phyloP scores from a whole-genome alignment of 2,329 filamentous ascomycete genomes.

The Diaporthe sp. region DNA sequence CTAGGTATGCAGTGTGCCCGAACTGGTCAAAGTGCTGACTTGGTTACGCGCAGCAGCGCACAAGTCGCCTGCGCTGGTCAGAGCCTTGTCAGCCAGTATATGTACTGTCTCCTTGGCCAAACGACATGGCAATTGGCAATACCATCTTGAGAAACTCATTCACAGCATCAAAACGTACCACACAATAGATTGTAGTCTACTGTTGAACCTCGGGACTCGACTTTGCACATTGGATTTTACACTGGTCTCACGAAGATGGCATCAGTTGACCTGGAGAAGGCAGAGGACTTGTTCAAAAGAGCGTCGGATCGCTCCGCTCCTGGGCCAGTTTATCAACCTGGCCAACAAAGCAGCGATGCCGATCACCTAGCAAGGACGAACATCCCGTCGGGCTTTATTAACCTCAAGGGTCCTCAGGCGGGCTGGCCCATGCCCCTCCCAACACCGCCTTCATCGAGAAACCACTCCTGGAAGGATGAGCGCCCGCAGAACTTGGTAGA shows the following conservation, averaged over 20 bases:
- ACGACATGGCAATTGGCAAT: too few relatives aligned
- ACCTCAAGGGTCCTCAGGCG: neutral
- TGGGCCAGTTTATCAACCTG: neutral
- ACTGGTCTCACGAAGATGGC: neutral
- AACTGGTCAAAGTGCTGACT: neutral
- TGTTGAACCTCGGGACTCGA: neutral
- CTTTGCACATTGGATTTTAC: neutral
- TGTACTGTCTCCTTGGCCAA: neutral
- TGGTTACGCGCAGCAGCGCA: neutral
- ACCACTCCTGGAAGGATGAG: neutral
- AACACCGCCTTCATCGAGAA: slow-evolving; percentile 4
- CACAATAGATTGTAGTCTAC: accelerated
- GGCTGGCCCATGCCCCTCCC: neutral
- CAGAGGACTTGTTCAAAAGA: neutral
- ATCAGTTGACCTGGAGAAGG: neutral
- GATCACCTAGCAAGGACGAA: neutral
- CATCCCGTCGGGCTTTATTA: neutral
- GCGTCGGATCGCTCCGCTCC: neutral
- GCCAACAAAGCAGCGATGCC: neutral
- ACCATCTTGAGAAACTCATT: neutral
- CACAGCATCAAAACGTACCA: neutral
- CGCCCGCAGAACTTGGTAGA: too few relatives aligned
- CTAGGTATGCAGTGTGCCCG: neutral
- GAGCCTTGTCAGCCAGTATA: neutral
- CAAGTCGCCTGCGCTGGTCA: neutral